Conservation (phyloP, 257 asterid species). For the Solanum pinnatisectum region DNA sequence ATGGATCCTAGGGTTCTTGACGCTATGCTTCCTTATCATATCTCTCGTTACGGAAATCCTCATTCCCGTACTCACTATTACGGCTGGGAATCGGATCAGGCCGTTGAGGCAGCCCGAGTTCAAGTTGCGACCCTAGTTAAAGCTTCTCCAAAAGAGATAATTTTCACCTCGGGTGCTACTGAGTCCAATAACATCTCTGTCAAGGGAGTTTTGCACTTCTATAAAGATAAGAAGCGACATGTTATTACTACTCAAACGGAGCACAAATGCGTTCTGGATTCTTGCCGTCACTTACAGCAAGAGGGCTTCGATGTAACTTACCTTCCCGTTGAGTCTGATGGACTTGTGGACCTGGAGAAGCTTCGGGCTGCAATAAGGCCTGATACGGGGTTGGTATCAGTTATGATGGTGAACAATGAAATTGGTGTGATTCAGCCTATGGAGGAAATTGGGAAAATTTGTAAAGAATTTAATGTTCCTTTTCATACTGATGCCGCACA, state of each 20-base stretch:
- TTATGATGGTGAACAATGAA: conserved; percentile 98
- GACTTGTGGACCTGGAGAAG: conserved; percentile 56
- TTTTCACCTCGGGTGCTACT: conserved; percentile 96
- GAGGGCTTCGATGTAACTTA: conserved; percentile 88
- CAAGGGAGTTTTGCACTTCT: conserved; percentile 86
- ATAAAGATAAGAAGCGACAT: conserved; percentile 83
- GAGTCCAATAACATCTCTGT: conserved; percentile 85
- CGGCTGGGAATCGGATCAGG: conserved; percentile 98
- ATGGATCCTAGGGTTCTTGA: conserved; percentile 93
- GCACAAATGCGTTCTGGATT: conserved; percentile 92
- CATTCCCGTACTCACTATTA: conserved; percentile 93
- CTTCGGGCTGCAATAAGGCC: conserved; percentile 68
- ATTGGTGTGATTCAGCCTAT: conserved; percentile 94
- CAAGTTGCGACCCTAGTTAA: conserved; percentile 57
- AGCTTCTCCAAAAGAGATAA: conserved; percentile 88
- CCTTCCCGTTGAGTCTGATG: conserved; percentile 72
- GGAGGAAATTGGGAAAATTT: conserved; percentile 77
- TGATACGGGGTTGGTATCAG: conserved; percentile 78
- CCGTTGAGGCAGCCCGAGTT: conserved; percentile 65
- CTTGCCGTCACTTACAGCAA: conserved; percentile 87
- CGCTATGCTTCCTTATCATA: conserved; percentile 76
- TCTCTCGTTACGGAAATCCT: conserved; percentile 85
- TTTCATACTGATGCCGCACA: conserved; percentile 95
- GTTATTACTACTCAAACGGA: conserved; percentile 96
- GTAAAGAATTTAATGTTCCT: conserved; percentile 72